Conservation (phyloP, 441 rosid species). For the Mallotus repandus region DNA sequence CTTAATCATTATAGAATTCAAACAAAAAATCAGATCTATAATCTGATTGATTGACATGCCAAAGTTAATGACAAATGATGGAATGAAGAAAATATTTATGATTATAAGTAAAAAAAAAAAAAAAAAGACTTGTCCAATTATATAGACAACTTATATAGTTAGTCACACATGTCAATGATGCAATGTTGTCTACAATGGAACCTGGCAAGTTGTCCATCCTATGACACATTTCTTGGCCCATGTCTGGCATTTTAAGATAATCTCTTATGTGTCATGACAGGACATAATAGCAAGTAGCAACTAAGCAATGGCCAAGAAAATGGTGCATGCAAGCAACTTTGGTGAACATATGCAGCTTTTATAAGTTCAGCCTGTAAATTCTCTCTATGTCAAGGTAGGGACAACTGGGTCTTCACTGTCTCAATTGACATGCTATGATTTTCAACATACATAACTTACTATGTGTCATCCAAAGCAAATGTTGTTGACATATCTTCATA, state of each 20-base stretch:
- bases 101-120: neutral
- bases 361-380: neutral
- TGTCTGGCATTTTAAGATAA: neutral
- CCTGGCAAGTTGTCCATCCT: neutral
- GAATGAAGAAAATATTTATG: neutral
- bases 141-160: neutral
- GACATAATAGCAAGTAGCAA: neutral
- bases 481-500: neutral
- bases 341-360: neutral
- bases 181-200: neutral
- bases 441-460: neutral
- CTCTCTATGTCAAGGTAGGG: neutral
- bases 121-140: neutral
- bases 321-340: neutral
- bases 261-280: neutral
- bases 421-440: neutral
- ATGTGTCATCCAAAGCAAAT: conserved; percentile 15
- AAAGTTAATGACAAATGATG: neutral
- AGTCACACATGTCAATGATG: neutral
- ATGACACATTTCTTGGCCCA: neutral
- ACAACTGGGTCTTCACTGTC: conserved; percentile 3
- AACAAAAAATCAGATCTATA: no score
- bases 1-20: no score
- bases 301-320: neutral
- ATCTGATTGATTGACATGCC: no score